These are phyloP conservation scores for Vachellia collinsii DNA, from an alignment of 306 rosid species.

Conservation along the genomic window DNA sequence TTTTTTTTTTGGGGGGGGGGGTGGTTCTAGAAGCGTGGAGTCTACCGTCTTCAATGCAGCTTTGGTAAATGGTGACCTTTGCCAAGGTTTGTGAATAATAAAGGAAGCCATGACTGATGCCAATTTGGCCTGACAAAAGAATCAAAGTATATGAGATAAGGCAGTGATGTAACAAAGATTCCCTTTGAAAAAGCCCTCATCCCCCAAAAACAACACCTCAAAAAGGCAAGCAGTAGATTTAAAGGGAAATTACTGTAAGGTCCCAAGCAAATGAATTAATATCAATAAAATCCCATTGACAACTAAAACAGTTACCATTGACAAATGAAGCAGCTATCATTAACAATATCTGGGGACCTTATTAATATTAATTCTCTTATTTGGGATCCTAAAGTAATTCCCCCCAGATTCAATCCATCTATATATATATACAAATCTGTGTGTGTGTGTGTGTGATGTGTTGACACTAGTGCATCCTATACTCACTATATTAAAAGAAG, in stretches of 20 bases:
- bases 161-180: background rate
- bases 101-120: slow-evolving; percentile 88
- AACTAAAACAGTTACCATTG: no score
- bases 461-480: background rate
- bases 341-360: no score
- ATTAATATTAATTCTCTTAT: no score
- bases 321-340: no score
- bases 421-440: background rate
- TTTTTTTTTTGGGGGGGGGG: background rate
- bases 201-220: background rate
- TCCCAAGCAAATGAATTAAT: no score
- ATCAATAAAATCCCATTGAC: no score
- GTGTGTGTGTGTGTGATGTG: background rate
- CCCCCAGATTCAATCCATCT: background rate
- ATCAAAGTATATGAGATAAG: slow-evolving; percentile 15
- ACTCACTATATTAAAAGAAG: background rate
- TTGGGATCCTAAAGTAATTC: no score
- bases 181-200: background rate
- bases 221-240: background rate
- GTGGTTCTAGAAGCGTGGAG: background rate
- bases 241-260: no score
- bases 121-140: slow-evolving; percentile 68
- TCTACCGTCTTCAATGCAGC: slow-evolving; percentile 88
- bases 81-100: slow-evolving; percentile 82
- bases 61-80: slow-evolving; percentile 70